These are phyloP conservation scores for Prasinococcaceae sp. DNA, from an alignment of 139 green algal genomes.

Conservation along the genomic window DNA sequence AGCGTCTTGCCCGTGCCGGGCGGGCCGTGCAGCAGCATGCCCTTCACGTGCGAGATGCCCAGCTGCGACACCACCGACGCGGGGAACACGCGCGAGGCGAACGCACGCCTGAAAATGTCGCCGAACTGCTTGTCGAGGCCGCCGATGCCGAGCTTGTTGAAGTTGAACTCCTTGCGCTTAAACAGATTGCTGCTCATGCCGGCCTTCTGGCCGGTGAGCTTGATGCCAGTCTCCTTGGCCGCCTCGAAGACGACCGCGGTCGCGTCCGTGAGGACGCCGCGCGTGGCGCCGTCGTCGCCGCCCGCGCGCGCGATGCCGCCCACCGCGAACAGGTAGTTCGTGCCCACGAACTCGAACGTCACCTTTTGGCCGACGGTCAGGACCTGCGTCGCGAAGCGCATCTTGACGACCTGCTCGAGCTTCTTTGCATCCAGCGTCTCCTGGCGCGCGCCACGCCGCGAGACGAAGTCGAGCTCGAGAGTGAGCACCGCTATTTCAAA, in stretches of 20 bases:
- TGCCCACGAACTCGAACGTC: constrained; percentile 71
- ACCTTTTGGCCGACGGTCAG: constrained; percentile 59
- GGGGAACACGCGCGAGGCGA: constrained; percentile 86
- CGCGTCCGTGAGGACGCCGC: constrained; percentile 21
- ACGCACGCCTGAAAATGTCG: constrained; percentile 93
- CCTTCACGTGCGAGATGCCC: constrained; percentile 93
- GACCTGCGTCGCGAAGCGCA: constrained; percentile 26
- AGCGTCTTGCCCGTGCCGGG: constrained; percentile 94
- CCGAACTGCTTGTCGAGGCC: constrained; percentile 83
- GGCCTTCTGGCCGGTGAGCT: constrained; percentile 49
- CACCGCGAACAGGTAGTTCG: constrained; percentile 61
- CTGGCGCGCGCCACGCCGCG: constrained; percentile 2
- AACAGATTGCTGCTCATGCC: constrained; percentile 52
- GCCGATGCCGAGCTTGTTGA: constrained; percentile 92
- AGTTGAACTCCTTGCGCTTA: constrained; percentile 87
- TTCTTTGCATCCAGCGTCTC: constrained; percentile 5
- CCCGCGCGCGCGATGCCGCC: constrained; percentile 29
- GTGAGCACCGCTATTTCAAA: constrained; percentile 49
- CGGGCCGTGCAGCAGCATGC: constrained; percentile 64
- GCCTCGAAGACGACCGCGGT: constrained; percentile 25
- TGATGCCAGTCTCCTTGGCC: constrained; percentile 31
- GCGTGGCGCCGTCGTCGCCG: constrained; percentile 4
- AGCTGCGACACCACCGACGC: constrained; percentile 68
- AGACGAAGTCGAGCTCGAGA: constrained; percentile 46
- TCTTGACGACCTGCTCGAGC: constrained; percentile 1